Evolutionary conservation across 495 filamentous ascomycete species (phyloP).

Genomic region (Penicillium cinerascens): DNA sequence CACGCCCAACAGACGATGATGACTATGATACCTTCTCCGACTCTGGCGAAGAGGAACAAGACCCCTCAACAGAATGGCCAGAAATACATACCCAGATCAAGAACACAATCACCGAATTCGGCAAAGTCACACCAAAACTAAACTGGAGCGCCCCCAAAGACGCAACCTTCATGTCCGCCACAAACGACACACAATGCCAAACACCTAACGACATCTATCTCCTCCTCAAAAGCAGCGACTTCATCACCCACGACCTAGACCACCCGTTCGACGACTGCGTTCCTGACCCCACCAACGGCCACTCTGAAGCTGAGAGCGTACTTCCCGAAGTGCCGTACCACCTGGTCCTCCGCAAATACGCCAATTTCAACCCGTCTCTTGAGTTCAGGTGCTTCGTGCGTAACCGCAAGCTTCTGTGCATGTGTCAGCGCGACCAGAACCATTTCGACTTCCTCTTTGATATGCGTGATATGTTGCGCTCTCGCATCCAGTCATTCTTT

Average conservation of each 20-base stretch:
- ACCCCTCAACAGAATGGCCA: constrained; percentile 59
- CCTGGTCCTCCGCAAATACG: constrained; percentile 80
- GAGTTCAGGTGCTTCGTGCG: constrained; percentile 96
- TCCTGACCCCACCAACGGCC: constrained; percentile 26
- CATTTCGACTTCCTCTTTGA: constrained; percentile 77
- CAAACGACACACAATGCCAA: constrained; percentile 86
- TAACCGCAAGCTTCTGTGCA: constrained; percentile 68
- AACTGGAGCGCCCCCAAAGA: constrained; percentile 98
- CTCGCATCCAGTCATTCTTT: constrained; percentile 69
- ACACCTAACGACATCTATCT: constrained; percentile 89
- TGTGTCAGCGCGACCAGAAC: constrained; percentile 87
- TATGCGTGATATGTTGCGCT: constrained; percentile 59
- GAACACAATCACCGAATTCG: constrained; percentile 70
- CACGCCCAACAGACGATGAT: constrained; percentile 34
- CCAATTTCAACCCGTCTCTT: constrained; percentile 80
- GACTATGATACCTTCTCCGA: constrained; percentile 38
- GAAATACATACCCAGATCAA: constrained; percentile 75
- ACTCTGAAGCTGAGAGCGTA: background rate
- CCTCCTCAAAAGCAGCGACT: constrained; percentile 86
- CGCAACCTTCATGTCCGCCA: constrained; percentile 88
- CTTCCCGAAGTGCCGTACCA: constrained; percentile 53
- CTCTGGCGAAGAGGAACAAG: constrained; percentile 44
- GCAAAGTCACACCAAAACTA: constrained; percentile 82
- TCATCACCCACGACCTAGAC: constrained; percentile 90
- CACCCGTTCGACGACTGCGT: constrained; percentile 83